These are phyloP conservation scores for Agaricus subrufescens DNA, from an alignment of 768 basidiomycete species.

Conservation along the genomic window DNA sequence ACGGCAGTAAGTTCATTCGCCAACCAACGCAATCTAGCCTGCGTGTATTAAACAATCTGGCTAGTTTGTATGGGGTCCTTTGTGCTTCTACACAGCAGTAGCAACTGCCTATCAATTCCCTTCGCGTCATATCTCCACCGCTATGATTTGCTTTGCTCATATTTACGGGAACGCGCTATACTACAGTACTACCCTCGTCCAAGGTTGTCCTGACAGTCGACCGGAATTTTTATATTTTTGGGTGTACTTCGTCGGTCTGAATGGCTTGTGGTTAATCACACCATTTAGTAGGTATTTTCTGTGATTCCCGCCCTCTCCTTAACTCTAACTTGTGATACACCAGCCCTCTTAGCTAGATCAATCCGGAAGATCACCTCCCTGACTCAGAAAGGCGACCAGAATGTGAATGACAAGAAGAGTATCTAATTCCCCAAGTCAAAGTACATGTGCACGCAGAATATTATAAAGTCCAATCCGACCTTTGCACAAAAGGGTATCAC, in stretches of 20 bases:
- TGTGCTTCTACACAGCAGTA: conserved; percentile 10
- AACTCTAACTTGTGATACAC: not conserved
- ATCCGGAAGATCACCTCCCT: not conserved
- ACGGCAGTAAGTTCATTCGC: conserved; percentile 4
- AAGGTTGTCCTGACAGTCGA: conserved; percentile 10
- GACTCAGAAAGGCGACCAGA: not conserved
- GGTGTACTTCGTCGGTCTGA: conserved; percentile 13
- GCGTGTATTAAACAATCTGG: not conserved
- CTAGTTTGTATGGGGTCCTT: conserved; percentile 10
- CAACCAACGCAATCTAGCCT: not conserved
- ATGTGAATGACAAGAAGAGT: not conserved
- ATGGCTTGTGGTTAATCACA: conserved; percentile 12
- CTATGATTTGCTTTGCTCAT: conserved; percentile 10
- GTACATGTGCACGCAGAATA: not conserved
- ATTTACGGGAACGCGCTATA: conserved; percentile 12
- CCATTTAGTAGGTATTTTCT: conserved; percentile 4
- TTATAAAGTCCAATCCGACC: not conserved
- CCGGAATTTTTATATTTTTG: conserved; percentile 14
- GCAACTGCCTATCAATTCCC: conserved; percentile 7
- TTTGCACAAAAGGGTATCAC: conserved; percentile 6
- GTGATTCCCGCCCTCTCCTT: not conserved
- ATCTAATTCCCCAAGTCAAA: not conserved
- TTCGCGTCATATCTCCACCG: conserved; percentile 9
- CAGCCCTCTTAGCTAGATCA: conserved; percentile 4
- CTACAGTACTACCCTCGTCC: conserved; percentile 9